phyloP scores from a whole-genome alignment of 257 asterid genomes.

The Jacaranda mimosifolia region DNA sequence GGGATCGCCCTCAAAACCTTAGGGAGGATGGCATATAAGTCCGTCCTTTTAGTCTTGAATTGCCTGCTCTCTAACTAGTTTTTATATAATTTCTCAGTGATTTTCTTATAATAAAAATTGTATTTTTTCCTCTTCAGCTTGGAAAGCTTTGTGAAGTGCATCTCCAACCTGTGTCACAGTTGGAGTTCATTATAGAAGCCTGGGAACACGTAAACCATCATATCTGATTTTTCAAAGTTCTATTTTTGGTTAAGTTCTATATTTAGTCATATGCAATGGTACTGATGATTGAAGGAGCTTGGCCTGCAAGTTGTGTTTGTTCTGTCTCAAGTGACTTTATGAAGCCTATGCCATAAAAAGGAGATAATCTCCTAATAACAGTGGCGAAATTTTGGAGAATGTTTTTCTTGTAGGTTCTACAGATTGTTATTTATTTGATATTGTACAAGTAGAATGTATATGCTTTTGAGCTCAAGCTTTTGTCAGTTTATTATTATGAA shows the following conservation, averaged over 20 bases:
- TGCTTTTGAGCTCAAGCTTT: conserved; percentile 1
- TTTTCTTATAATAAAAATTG: no score
- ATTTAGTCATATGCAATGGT: neutral
- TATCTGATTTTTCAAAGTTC: conserved; percentile 7
- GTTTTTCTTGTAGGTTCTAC: no score
- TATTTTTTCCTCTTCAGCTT: conserved; percentile 36
- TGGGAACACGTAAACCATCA: conserved; percentile 86
- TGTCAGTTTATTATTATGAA: neutral
- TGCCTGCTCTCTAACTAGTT: no score
- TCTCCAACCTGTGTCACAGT: conserved; percentile 84
- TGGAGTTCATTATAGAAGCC: conserved; percentile 88
- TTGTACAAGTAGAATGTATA: conserved; percentile 1
- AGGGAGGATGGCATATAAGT: neutral
- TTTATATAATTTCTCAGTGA: no score
- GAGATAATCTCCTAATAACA: neutral
- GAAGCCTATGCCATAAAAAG: neutral
- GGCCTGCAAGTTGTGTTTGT: conserved; percentile 9
- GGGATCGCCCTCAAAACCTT: neutral
- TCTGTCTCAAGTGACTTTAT: neutral
- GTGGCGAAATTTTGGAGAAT: conserved; percentile 14
- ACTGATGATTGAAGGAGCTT: conserved; percentile 14
- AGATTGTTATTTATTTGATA: neutral
- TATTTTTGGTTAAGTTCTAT: conserved; percentile 16
- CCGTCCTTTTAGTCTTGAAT: neutral
- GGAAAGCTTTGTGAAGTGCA: conserved; percentile 90